Evolutionary conservation across 768 basidiomycete genomes (phyloP), one percentile per base, ranked within the genome.

Genomic region (Lentinus tigrinus): DNA sequence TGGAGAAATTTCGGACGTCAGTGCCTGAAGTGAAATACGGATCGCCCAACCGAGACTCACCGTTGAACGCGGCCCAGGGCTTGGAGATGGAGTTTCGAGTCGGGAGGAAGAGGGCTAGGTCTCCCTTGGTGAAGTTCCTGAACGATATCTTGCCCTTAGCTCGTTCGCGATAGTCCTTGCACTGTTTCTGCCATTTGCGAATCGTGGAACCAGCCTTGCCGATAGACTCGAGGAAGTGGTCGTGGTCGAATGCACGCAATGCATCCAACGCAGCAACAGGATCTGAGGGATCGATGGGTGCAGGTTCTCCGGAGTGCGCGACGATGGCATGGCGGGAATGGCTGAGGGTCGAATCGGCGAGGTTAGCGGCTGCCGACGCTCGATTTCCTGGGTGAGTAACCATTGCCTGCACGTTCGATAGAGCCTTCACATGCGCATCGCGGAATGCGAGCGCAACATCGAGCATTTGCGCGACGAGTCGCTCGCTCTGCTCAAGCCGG

Each of bases 11-110:
- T 71, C 63, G 63, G 68, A 56, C 14, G 60, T 72, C 61, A 70
- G 63, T 51, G 62, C 47, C 53, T 44, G 54, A 52, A 28, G 1
- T 47, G 52, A 43, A 43, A 43, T 44, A 51, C 56, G 51, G 48
- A 56, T 55, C 55, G 54, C 19, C 17, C 31, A 9, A 52, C 16
- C 27, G 51, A 61, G 28, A 67, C 85, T 65, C 69, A 94, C 95
- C 91, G 73, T 98, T 99, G 75, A 98, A 99, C 10, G 97, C 97
- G 23, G 96, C 97, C 96, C 97, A 99, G 1, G 93, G 91, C 70
- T 91, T 93, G 42, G 90, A 88, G 6, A 92, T 84, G 27, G 94
- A 93, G 72, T 98, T 98, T 47, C 95, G 81, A 0, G 97, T 99
- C 2, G 97, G 97, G 14, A 99, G 77, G 74, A 99, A 99, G 28